phyloP scores from a whole-genome alignment of 805 yeast genomes.

The Myxozyma monticola region DNA sequence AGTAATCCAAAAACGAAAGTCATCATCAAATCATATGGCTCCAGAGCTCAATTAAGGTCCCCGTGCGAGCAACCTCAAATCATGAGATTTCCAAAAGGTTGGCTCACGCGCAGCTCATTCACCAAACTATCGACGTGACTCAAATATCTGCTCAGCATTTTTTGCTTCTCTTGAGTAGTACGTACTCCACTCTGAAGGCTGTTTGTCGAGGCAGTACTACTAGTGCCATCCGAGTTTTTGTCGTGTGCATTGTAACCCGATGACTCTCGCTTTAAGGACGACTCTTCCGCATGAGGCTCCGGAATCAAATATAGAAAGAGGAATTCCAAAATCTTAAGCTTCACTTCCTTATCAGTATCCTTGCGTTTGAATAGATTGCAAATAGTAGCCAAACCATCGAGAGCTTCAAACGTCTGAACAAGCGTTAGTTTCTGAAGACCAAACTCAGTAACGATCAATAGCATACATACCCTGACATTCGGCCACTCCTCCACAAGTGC shows the following conservation, averaged over 20 bases:
- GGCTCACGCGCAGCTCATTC: conserved; percentile 47
- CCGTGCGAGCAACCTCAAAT: conserved; percentile 3
- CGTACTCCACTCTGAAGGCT: neutral
- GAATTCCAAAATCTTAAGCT: conserved; percentile 66
- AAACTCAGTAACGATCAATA: neutral
- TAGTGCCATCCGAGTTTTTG: too few relatives aligned
- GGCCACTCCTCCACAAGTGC: conserved; percentile 56
- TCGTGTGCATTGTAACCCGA: neutral
- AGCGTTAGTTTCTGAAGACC: too few relatives aligned
- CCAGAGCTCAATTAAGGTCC: too few relatives aligned
- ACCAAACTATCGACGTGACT: conserved; percentile 50
- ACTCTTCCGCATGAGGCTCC: conserved; percentile 43
- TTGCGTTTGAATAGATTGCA: conserved; percentile 48
- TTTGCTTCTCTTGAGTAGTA: conserved; percentile 45
- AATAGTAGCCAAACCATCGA: conserved; percentile 55
- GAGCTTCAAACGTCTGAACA: conserved; percentile 49
- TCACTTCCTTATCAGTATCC: conserved; percentile 51
- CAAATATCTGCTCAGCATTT: conserved; percentile 45
- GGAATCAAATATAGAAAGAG: conserved; percentile 67
- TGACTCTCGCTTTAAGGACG: neutral
- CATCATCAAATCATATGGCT: too few relatives aligned
- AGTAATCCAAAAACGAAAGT: too few relatives aligned
- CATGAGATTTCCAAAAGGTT: conserved; percentile 48
- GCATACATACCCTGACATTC: conserved; percentile 47
- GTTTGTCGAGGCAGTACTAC: too few relatives aligned